A percentile compares a stretch with the other conserved stretches of the same genome.
phyloP scores from a whole-genome alignment of 2,329 filamentous ascomycete genomes.

The Paramyrothecium roridum region DNA sequence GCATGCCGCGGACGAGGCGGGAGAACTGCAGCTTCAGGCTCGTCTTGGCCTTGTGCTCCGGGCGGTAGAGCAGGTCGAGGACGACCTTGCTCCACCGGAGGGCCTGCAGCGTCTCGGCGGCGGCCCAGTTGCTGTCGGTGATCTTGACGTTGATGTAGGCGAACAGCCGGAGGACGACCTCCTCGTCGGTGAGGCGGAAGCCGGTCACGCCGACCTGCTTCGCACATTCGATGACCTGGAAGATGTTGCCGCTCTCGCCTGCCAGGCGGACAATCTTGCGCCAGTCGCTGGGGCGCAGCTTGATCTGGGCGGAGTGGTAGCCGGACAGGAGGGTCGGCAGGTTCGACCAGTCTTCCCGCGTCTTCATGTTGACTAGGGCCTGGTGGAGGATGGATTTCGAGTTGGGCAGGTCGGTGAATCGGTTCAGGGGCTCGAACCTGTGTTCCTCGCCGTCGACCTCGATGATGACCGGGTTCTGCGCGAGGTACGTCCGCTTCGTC shows the following conservation, averaged over 20 bases:
- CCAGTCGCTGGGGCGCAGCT: slow-evolving; percentile 29
- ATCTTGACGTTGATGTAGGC: slow-evolving; percentile 33
- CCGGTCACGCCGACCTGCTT: slow-evolving; percentile 43
- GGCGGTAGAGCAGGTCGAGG: slow-evolving; percentile 45
- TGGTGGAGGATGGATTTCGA: slow-evolving; percentile 32
- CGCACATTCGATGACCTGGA: slow-evolving; percentile 47
- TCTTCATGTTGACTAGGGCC: slow-evolving; percentile 44
- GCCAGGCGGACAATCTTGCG: slow-evolving; percentile 39
- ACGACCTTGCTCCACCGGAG: slow-evolving; percentile 44
- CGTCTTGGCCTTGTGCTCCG: slow-evolving; percentile 28
- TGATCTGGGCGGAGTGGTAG: slow-evolving; percentile 37
- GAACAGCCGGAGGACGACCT: slow-evolving; percentile 30
- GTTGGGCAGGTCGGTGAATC: slow-evolving; percentile 37
- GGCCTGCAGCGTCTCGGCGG: slow-evolving; percentile 35
- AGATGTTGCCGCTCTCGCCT: slow-evolving; percentile 36
- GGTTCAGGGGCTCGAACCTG: slow-evolving; percentile 46
- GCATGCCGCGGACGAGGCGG: slow-evolving; percentile 23
- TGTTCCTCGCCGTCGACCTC: slow-evolving; percentile 55
- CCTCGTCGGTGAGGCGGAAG: slow-evolving; percentile 36
- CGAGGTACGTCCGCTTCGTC: slow-evolving; percentile 44
- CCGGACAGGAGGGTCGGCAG: slow-evolving; percentile 50
- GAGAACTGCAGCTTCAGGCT: slow-evolving; percentile 17
- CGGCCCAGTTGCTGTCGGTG: slow-evolving; percentile 28
- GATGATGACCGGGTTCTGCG: slow-evolving; percentile 53
- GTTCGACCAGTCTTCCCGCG: slow-evolving; percentile 49